These are phyloP conservation scores for Colletotrichum musae DNA, from an alignment of 2,329 filamentous ascomycete species.

Conservation along the genomic window DNA sequence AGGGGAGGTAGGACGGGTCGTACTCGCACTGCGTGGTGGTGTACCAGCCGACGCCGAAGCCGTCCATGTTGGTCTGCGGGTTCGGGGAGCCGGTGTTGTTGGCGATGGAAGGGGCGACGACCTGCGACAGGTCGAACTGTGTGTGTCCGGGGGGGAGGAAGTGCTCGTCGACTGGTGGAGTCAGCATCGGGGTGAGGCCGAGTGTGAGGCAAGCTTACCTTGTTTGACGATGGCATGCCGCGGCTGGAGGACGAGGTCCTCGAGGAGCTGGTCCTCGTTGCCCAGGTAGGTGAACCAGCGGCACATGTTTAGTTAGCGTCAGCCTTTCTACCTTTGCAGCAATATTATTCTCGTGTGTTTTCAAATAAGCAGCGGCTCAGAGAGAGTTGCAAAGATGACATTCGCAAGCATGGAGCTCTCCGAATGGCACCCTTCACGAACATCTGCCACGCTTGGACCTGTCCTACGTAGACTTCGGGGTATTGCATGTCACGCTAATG, in stretches of 20 bases:
- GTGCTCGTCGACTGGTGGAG: slow-evolving; percentile 24
- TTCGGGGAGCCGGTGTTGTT: slow-evolving; percentile 32
- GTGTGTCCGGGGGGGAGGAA: slow-evolving; percentile 27
- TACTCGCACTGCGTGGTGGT: slow-evolving; percentile 25
- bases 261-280: slow-evolving; percentile 33
- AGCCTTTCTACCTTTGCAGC: too few species aligned
- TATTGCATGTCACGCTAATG: background rate
- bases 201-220: background rate
- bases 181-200: background rate
- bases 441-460: background rate
- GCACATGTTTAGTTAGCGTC: slow-evolving; percentile 1
- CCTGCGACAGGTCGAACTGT: slow-evolving; percentile 7
- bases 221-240: slow-evolving; percentile 36
- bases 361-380: background rate
- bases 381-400: background rate
- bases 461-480: background rate
- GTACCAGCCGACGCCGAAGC: slow-evolving; percentile 32
- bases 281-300: slow-evolving; percentile 35
- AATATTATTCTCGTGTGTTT: background rate
- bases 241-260: slow-evolving; percentile 29
- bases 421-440: background rate
- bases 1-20: background rate
- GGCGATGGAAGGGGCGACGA: slow-evolving; percentile 17
- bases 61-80: slow-evolving; percentile 34
- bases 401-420: background rate